Base-by-base conservation (phyloP, 2,329 filamentous ascomycete genomes). In the Graphium sp. region DNA sequence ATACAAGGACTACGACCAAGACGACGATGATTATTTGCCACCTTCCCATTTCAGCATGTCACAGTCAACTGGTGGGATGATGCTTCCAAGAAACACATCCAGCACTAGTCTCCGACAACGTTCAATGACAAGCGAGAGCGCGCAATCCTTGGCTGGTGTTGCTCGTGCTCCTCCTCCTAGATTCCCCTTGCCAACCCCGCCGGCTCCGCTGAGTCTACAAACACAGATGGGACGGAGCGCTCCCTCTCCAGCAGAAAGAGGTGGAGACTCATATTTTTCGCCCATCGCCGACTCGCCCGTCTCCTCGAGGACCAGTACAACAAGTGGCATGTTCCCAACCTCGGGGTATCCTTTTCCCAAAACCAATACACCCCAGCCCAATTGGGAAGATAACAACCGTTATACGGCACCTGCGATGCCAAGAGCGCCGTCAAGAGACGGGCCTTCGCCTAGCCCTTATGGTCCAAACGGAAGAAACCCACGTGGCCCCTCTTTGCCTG, bases 181-280 rank as follows among this genome's bases (percentile, higher is more conserved):
- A 35, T 84, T 85, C 48, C 78, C 80, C 7, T 53, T 79, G 34
- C 68, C 68, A 18, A 59, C 64, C 17, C 60, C 61, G 1, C 59
- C 66, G 2, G 48, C 50, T 2, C 50, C 67, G 22, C 62, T 93
- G 24, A 83, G 72, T 35, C 53, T 94, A 16, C 79, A 87, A 42
- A 74, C 67, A 1, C 56, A 63, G 36, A 37, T 50, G 27, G 37
- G 38, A 12, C 41, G 44, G 12, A 46, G 55, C 25, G 52, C 60
- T 28, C 50, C 53, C 29, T 81, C 78, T 10, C 77, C 81, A 2
- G 58, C 61, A 16, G 59, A 68, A 13, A 62, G 68, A 29, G 60
- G 58, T 20, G 68, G 61, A n/a, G 82, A 84, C 33, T 94, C 85
- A 4, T 95, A 94, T 53, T 98, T 98, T 51, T 95, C 87, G 1